Conservation (phyloP, 2,329 filamentous ascomycete genomes). For the Monilinia fructigena region DNA sequence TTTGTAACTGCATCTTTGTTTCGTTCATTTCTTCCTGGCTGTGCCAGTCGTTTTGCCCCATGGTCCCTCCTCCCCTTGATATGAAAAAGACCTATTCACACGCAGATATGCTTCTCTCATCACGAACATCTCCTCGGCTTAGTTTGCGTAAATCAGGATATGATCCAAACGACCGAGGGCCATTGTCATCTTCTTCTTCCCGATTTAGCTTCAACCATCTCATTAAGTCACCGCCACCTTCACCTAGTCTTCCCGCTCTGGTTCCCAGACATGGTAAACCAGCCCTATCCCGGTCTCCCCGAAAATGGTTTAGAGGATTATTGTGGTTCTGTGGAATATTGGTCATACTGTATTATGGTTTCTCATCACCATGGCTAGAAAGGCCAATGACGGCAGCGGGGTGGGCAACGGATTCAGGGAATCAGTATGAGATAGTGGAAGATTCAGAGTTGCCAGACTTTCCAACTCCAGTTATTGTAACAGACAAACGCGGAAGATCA, state of each 20-base stretch:
- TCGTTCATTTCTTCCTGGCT: conserved; percentile 33
- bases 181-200: conserved; percentile 59
- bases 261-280: conserved; percentile 64
- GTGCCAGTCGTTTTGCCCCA: conserved; percentile 33
- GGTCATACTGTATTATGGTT: conserved; percentile 52
- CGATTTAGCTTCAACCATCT: conserved; percentile 67
- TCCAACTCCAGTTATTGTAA: conserved; percentile 69
- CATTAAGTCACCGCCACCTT: conserved; percentile 66
- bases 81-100: conserved; percentile 42
- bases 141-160: conserved; percentile 59
- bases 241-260: conserved; percentile 67
- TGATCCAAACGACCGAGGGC: conserved; percentile 52
- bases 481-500: conserved; percentile 60
- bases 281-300: conserved; percentile 44
- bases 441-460: conserved; percentile 66
- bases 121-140: conserved; percentile 48
- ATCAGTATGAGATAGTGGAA: conserved; percentile 65
- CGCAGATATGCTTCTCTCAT: conserved; percentile 42
- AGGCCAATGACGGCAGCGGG: conserved; percentile 40
- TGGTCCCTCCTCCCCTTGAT: conserved; percentile 38
- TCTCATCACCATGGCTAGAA: conserved; percentile 40
- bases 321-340: conserved; percentile 54
- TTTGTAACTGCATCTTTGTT: conserved; percentile 23
- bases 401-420: conserved; percentile 44
- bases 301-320: conserved; percentile 40